Evolutionary conservation across 2,329 filamentous ascomycete species (phyloP).

Genomic region (Laburnicola sp.): DNA sequence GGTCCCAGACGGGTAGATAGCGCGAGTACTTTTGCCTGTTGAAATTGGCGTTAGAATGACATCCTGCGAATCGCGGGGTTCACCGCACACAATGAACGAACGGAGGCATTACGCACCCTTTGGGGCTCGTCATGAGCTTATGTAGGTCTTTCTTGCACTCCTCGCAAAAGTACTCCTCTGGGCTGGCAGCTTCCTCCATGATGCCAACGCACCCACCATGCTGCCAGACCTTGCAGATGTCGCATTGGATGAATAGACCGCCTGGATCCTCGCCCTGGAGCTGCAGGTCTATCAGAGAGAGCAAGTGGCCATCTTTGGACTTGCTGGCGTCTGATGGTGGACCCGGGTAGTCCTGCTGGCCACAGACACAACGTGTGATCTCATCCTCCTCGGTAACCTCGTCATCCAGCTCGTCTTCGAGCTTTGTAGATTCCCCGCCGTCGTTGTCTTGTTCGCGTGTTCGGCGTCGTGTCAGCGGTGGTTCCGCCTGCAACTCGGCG

Average conservation of each 20-base stretch:
- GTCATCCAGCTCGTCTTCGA: conserved; percentile 63
- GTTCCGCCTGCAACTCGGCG: conserved; percentile 59
- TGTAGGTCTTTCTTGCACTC: conserved; percentile 90
- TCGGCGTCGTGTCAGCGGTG: conserved; percentile 72
- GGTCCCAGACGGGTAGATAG: conserved; percentile 63
- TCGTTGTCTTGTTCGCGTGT: conserved; percentile 76
- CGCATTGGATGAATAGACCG: conserved; percentile 97
- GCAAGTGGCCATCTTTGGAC: conserved; percentile 50
- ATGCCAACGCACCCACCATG: conserved; percentile 97
- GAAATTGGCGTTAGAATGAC: conserved; percentile 2
- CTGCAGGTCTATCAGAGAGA: conserved; percentile 60
- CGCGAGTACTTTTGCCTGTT: conserved; percentile 64
- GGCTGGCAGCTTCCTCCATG: conserved; percentile 87
- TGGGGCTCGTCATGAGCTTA: conserved; percentile 75
- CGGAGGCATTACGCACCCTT: conserved; percentile 69
- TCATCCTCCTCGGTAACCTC: conserved; percentile 74
- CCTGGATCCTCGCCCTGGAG: conserved; percentile 72
- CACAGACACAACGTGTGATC: conserved; percentile 92
- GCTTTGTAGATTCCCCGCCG: conserved; percentile 47
- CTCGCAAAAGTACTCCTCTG: conserved; percentile 98
- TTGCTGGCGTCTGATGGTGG: conserved; percentile 63
- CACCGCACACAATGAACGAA: conserved; percentile 18
- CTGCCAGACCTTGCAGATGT: conserved; percentile 97
- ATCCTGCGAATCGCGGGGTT: conserved; percentile 6
- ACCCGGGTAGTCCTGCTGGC: conserved; percentile 91